A percentile compares a stretch with the other conserved stretches of the same genome.
phyloP scores from a whole-genome alignment of 345 rosid species.

The Eucalyptus urophylla region DNA sequence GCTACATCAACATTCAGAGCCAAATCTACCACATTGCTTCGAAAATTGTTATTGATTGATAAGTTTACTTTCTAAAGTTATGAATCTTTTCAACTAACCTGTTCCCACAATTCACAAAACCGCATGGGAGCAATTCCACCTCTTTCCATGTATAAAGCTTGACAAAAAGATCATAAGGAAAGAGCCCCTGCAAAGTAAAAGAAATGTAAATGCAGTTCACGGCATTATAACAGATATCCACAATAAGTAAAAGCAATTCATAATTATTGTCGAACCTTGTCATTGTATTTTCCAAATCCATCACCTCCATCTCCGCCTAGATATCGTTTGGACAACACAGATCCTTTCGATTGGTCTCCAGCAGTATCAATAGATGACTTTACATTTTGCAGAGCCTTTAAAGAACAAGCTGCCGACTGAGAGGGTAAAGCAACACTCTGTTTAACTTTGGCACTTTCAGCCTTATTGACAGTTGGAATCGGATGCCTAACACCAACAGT shows the following conservation, averaged over 20 bases:
- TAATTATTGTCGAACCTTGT: conserved; percentile 39
- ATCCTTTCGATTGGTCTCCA: conserved; percentile 57
- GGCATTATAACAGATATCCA: not conserved
- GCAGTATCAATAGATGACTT: conserved; percentile 53
- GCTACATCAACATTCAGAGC: not conserved
- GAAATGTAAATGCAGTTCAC: not conserved
- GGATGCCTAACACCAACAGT: conserved; percentile 2
- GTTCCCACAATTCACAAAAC: conserved; percentile 86
- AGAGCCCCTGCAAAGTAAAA: conserved; percentile 46
- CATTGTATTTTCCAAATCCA: conserved; percentile 34
- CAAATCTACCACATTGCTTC: not conserved
- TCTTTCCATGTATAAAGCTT: conserved; percentile 63
- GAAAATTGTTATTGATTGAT: not conserved
- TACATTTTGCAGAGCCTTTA: conserved; percentile 26
- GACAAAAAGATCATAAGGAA: conserved; percentile 69
- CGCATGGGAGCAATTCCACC: conserved; percentile 69
- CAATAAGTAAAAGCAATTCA: not conserved
- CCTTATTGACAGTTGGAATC: conserved; percentile 17
- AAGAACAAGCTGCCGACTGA: conserved; percentile 7
- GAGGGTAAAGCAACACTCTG: conserved; percentile 10
- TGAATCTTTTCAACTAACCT: conserved; percentile 28
- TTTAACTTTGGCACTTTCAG: conserved; percentile 15
- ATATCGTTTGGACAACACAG: conserved; percentile 28
- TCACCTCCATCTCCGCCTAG: conserved; percentile 14
- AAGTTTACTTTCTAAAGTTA: not conserved